Conservation (phyloP, 768 basidiomycete genomes). For the Lanmaoa pseudosensibilis region DNA sequence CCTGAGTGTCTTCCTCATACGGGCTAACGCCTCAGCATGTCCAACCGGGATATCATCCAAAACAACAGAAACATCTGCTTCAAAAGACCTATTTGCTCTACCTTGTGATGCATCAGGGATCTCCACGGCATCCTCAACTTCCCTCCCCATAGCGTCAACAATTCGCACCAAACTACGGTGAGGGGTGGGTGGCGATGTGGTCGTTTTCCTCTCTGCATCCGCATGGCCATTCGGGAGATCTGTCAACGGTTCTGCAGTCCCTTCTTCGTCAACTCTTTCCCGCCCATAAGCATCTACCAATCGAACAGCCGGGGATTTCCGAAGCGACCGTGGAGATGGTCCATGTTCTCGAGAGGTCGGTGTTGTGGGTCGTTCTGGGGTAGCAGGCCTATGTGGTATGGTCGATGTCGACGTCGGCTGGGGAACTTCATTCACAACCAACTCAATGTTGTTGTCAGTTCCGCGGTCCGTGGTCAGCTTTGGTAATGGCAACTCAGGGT, state of each 20-base stretch:
- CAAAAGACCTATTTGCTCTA: conserved; percentile 17
- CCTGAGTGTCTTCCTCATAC: conserved; percentile 57
- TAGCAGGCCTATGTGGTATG: conserved; percentile 14
- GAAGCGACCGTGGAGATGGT: conserved; percentile 36
- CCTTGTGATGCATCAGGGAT: conserved; percentile 34
- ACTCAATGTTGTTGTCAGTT: conserved; percentile 10
- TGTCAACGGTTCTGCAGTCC: neutral
- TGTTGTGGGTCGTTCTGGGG: conserved; percentile 24
- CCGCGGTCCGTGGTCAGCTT: neutral
- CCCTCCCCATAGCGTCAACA: conserved; percentile 69
- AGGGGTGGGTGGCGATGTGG: conserved; percentile 16
- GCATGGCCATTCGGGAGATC: conserved; percentile 10
- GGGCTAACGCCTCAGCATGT: conserved; percentile 54
- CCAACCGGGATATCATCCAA: conserved; percentile 27
- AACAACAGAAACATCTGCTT: conserved; percentile 21
- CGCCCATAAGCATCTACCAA: conserved; percentile 74
- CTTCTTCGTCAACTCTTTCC: conserved; percentile 34
- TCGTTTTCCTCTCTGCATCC: conserved; percentile 20
- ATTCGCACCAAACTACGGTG: conserved; percentile 51
- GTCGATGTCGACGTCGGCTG: conserved; percentile 1
- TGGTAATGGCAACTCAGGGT: conserved; percentile 21
- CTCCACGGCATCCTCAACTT: conserved; percentile 41
- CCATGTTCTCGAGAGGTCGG: conserved; percentile 27
- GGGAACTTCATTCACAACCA: conserved; percentile 4
- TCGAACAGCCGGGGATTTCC: conserved; percentile 55